These are phyloP conservation scores for Penicillium atrosanguineum DNA, from an alignment of 495 filamentous ascomycete genomes.

Conservation along the genomic window DNA sequence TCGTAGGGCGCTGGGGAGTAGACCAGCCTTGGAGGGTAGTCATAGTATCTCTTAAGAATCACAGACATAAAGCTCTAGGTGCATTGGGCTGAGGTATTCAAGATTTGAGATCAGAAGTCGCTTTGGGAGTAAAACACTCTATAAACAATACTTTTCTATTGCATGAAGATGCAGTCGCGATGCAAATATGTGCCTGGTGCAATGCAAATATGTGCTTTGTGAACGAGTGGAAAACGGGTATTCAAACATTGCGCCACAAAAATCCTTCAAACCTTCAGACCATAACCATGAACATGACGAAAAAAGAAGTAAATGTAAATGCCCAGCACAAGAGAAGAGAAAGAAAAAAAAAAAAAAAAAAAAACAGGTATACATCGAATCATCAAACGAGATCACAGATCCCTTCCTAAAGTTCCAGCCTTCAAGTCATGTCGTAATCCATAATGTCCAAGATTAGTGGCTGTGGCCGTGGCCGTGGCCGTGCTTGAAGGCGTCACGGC, in stretches of 20 bases:
- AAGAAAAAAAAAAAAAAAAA: slow-evolving; percentile 5
- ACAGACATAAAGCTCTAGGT: background rate
- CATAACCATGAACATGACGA: background rate
- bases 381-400: slow-evolving; percentile 6
- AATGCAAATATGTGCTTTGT: slow-evolving; percentile 7
- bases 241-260: slow-evolving; percentile 4
- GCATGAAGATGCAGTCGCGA: slow-evolving; percentile 1
- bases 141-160: background rate
- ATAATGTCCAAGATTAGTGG: background rate
- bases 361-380: background rate
- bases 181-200: slow-evolving; percentile 5
- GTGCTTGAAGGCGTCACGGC: slow-evolving; percentile 9
- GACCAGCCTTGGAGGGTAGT: no score
- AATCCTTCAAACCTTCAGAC: background rate
- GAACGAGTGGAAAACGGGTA: slow-evolving; percentile 9
- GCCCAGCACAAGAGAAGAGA: no score
- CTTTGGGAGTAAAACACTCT: background rate
- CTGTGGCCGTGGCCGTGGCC: background rate
- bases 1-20: no score
- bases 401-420: background rate
- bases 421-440: background rate
- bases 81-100: background rate
- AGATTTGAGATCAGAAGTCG: background rate
- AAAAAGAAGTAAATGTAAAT: background rate
- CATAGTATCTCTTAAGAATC: no score